Evolutionary conservation across 129 eudicot species (phyloP).

Genomic region (Mikania micrantha): DNA sequence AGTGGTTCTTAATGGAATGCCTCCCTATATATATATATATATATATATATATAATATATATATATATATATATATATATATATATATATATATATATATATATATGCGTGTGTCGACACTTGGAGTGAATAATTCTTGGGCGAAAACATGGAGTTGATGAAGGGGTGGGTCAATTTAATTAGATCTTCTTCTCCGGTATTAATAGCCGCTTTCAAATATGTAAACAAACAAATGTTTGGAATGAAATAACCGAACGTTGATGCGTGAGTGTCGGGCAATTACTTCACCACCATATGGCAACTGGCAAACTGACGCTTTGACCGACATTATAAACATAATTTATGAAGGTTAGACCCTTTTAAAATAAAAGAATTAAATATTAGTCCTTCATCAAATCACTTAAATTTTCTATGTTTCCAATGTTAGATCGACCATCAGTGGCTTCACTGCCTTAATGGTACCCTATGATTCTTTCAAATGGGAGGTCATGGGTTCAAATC

Average conservation of each 20-base stretch:
- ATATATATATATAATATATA: too few species aligned
- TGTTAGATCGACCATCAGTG: neutral
- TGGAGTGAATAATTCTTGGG: neutral
- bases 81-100: neutral
- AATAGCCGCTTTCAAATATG: neutral
- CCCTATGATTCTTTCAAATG: too few species aligned
- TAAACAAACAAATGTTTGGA: neutral
- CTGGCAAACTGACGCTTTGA: slow-evolving; percentile 18
- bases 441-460: too few species aligned
- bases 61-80: too few species aligned
- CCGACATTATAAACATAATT: too few species aligned
- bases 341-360: neutral
- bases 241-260: slow-evolving; percentile 26
- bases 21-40: too few species aligned
- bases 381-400: neutral
- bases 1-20: too few species aligned
- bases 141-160: slow-evolving; percentile 5
- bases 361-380: neutral
- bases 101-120: neutral
- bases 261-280: slow-evolving; percentile 29
- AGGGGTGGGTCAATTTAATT: neutral
- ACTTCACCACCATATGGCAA: slow-evolving; percentile 28
- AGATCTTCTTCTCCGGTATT: slow-evolving; percentile 29
- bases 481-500: too few species aligned
- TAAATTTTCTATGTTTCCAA: neutral